Conservation (phyloP, 139 green algal species). For the Chlorella sp. region DNA sequence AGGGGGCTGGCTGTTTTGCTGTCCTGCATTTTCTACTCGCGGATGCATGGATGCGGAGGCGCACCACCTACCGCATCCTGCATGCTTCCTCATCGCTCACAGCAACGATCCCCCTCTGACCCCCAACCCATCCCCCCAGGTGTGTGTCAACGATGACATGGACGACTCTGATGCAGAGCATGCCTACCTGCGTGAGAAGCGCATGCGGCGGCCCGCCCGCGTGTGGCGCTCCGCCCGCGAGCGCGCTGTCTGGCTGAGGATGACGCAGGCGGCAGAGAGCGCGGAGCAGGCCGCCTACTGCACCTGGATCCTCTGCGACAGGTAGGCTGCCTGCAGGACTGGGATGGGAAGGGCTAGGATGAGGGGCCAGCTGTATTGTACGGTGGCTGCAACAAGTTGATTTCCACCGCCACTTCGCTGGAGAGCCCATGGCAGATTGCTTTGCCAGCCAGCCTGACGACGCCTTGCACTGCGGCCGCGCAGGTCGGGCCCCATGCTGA, state of each 20-base stretch:
- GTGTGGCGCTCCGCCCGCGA: slow-evolving; percentile 52
- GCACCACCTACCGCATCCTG: neutral
- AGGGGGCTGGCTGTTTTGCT: too few species aligned
- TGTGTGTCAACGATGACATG: slow-evolving; percentile 35
- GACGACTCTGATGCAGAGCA: slow-evolving; percentile 53
- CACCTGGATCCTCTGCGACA: slow-evolving; percentile 45
- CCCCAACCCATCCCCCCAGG: neutral
- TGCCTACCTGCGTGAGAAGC: slow-evolving; percentile 46
- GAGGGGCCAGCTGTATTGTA: too few species aligned
- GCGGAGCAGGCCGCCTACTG: slow-evolving; percentile 30
- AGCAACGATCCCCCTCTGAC: neutral
- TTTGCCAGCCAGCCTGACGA: too few species aligned
- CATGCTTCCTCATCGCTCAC: neutral
- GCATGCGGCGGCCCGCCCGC: slow-evolving; percentile 41
- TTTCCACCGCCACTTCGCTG: too few species aligned
- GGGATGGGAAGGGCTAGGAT: too few species aligned
- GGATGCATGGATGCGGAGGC: neutral
- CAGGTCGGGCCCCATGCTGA: slow-evolving; percentile 39
- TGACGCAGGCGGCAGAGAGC: neutral
- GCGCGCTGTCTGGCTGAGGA: slow-evolving; percentile 52
- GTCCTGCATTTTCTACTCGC: too few species aligned
- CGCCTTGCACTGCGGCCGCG: neutral
- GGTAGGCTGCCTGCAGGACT: neutral
- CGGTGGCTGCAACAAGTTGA: too few species aligned
- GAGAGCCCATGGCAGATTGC: too few species aligned